Base-by-base conservation (phyloP, 2,329 filamentous ascomycete species). In the Colletotrichum falcatum region DNA sequence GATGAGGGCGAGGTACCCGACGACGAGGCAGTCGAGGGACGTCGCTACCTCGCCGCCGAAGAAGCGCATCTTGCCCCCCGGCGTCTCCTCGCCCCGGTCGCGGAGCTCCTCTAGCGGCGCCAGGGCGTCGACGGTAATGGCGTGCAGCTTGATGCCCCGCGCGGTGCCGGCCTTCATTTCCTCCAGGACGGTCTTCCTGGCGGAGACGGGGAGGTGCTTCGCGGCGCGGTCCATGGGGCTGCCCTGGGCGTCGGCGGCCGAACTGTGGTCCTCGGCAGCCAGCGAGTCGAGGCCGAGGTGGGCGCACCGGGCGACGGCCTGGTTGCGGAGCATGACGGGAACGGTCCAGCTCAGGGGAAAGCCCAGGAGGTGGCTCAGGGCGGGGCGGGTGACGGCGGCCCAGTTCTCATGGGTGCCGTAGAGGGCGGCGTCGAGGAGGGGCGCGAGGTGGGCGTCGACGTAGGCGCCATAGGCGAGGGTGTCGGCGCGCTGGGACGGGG, bases 321-420 rank as follows among this genome's bases (percentile, higher is more conserved):
- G 86, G 14, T 90, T 85, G 60, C 94, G 92, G 64, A 94, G 85
- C 66, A 89, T 85, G 0, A 92, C 90, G 2, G 95, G 95, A 6
- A 97, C 85, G 51, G 92, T 92, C 89, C 96, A 99, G 75, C 95
- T 95, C 72, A 94, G 87, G 23, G 96, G 94, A 85, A 96, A 97
- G 49, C 92, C 89, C 48, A 98, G 88, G 66, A 98, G 88, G 7
- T 85, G 83, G 74, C 91, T 94, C 82, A 94, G 97, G 46, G 94
- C 91, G 2, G 94, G 93, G 20, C 94, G 90, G 5, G 94, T 97
- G 59, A 87, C 83, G 53, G 87, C 84, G 65, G 90, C 86, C 88
- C 96, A 99, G 83, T 98, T 98, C 73, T 94, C 90, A 67, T 92
- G 93, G 39, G 94, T 96, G 73, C 96, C 92, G 80, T 97, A 98